Conservation (phyloP, 2,329 filamentous ascomycete genomes). For the Aspergillus carbonarius region DNA sequence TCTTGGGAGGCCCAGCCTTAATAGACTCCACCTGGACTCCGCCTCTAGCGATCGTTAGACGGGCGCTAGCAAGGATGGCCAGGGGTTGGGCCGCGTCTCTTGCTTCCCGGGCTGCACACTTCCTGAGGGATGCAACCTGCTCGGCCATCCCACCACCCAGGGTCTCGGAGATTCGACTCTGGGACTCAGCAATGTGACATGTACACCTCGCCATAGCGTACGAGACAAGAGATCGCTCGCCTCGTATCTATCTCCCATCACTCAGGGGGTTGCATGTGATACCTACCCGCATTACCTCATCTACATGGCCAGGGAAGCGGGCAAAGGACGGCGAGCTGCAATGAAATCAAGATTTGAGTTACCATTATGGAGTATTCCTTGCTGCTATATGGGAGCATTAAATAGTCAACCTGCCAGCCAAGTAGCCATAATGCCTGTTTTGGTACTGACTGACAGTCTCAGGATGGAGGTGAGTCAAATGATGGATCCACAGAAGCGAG, state of each 20-base stretch:
- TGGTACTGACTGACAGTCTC: not conserved
- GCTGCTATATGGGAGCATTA: not conserved
- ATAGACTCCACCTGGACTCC: constrained; percentile 22
- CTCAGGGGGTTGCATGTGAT: not conserved
- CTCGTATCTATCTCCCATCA: not conserved
- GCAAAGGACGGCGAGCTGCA: not conserved
- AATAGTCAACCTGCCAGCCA: not conserved
- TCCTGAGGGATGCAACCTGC: not conserved
- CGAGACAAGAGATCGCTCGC: not conserved
- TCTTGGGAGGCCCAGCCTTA: constrained; percentile 21
- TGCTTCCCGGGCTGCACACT: constrained; percentile 4
- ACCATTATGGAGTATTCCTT: not conserved
- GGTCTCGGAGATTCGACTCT: constrained; percentile 4
- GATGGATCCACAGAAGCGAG: not conserved
- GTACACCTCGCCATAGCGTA: constrained; percentile 6
- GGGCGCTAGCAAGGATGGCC: constrained; percentile 19
- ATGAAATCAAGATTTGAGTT: not conserved
- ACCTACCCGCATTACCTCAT: constrained; percentile 3
- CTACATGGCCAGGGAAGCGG: not conserved
- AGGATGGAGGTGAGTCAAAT: not conserved
- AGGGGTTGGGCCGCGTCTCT: constrained; percentile 22
- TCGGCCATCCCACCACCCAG: constrained; percentile 6
- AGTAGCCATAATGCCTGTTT: not conserved
- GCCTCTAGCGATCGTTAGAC: constrained; percentile 26
- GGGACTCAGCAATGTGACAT: constrained; percentile 1